A percentile compares a stretch with the other conserved stretches of the same genome.
Conservation (phyloP, 164 flowering plant genomes). For the Piper betle region DNA sequence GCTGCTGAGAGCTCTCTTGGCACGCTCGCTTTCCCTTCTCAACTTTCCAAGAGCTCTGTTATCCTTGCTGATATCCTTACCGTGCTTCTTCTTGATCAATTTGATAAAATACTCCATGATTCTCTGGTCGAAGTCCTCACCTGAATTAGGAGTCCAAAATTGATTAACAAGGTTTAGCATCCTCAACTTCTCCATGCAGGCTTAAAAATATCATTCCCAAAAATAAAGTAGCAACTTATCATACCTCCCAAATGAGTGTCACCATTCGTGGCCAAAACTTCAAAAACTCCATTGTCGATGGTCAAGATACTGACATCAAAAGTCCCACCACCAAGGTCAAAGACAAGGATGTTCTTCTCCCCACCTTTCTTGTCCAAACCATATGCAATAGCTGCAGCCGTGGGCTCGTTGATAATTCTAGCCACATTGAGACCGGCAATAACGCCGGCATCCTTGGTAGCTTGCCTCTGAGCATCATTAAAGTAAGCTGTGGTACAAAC, state of each 20-base stretch:
- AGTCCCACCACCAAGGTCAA: constrained; percentile 90
- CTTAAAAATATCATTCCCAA: no score
- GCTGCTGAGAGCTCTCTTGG: constrained; percentile 7
- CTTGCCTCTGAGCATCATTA: constrained; percentile 93
- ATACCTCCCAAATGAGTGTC: constrained; percentile 92
- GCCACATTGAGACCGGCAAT: constrained; percentile 89
- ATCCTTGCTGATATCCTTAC: constrained; percentile 10
- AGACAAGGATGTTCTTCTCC: constrained; percentile 92
- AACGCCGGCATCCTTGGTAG: constrained; percentile 90
- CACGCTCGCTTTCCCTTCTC: constrained; percentile 6
- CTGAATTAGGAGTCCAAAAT: background rate
- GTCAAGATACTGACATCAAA: constrained; percentile 93
- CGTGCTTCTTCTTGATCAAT: constrained; percentile 7
- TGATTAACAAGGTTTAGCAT: background rate
- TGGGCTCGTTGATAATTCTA: constrained; percentile 83
- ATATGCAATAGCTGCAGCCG: constrained; percentile 91
- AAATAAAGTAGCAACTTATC: background rate
- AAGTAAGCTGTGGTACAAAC: constrained; percentile 52
- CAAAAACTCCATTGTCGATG: constrained; percentile 87
- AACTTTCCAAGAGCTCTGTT: constrained; percentile 8
- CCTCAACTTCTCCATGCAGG: background rate
- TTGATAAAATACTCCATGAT: constrained; percentile 9
- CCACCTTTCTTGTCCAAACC: constrained; percentile 88
- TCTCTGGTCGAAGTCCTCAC: constrained; percentile 9
- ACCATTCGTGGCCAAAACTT: constrained; percentile 88